phyloP scores from a whole-genome alignment of 2,329 filamentous ascomycete species.

The Onygenales sp. region DNA sequence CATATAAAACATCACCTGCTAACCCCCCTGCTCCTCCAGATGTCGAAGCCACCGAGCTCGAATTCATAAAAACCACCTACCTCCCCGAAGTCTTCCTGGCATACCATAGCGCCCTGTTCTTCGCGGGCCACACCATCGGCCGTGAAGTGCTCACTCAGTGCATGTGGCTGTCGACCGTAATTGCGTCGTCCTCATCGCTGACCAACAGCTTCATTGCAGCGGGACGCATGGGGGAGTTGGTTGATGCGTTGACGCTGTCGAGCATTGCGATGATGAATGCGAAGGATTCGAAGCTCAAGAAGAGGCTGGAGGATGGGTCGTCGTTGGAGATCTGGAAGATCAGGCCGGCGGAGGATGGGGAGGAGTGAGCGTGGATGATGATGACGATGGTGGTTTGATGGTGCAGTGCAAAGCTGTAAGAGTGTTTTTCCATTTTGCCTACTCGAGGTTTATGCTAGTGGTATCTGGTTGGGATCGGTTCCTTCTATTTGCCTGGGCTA shows the following conservation, averaged over 20 bases:
- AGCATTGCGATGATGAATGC: conserved; percentile 55
- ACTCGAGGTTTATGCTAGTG: background rate
- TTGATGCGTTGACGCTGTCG: conserved; percentile 65
- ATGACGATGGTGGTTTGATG: background rate
- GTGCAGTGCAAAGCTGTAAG: background rate
- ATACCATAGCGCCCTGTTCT: conserved; percentile 72
- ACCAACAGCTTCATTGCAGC: conserved; percentile 55
- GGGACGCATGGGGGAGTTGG: conserved; percentile 63
- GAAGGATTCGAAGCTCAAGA: conserved; percentile 24
- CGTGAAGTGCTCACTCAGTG: conserved; percentile 70
- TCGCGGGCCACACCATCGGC: conserved; percentile 62
- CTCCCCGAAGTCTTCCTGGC: conserved; percentile 78
- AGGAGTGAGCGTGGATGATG: background rate
- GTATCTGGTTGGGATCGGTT: background rate
- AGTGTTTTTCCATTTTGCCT: background rate
- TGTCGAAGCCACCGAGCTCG: conserved; percentile 51
- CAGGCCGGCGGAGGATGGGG: conserved; percentile 8
- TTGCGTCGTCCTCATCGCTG: conserved; percentile 59
- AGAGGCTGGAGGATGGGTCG: conserved; percentile 25
- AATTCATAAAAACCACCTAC: conserved; percentile 62
- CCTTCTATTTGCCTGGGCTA: no score
- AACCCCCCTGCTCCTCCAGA: conserved; percentile 23
- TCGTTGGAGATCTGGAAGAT: conserved; percentile 22
- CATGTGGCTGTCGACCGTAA: conserved; percentile 78
- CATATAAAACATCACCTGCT: conserved; percentile 6